Evolutionary conservation across 2,329 filamentous ascomycete species (phyloP), one percentile per base, ranked within the genome.

Genomic region (Colletotrichum spinosum): DNA sequence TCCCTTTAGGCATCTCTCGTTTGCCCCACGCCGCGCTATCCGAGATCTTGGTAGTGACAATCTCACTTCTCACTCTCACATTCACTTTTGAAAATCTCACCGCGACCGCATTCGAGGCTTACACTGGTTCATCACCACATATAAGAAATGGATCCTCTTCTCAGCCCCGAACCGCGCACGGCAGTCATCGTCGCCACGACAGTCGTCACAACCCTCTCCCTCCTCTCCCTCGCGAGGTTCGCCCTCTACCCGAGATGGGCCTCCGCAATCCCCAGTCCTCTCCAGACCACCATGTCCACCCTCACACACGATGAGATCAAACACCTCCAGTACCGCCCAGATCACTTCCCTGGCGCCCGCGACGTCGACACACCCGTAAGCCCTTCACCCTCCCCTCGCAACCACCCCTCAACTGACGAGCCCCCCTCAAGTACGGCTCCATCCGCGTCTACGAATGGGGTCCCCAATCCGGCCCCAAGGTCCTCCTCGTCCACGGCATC

Each of bases 401-500:
- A 25, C 3, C 25, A 25, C 35, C 15, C 8, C 33, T 12, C 35
- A 6, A 53, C 61, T 50, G 52, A 60, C 69, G 5, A 8, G 25
- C 25, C 25, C 25, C 25, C 25, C 48, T 17, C 11, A 51, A 86
- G 72, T 94, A 93, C 74, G 93, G 93, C 54, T 88, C 83, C 39
- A 89, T 94, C 59, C 83, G 92, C 42, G 90, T 92, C 25, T 96
- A 96, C 74, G 93, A 97, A 80, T 97, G 91, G 79, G 93, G 93
- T 1, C 91, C 92, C 1, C 84, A 88, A 55, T 77, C 86, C 58
- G 93, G 93, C 8, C 84, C 86, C 50, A 94, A 92, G 72, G 89
- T 96, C 5, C 77, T 97, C 13, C 83, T 97, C 39, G 83, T 97
- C 8, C 93, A 97, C 74, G 93, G 93, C 49, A 95, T 97, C 74